These are phyloP conservation scores for Botrytis byssoidea DNA, from an alignment of 2,329 filamentous ascomycete species.

Conservation along the genomic window DNA sequence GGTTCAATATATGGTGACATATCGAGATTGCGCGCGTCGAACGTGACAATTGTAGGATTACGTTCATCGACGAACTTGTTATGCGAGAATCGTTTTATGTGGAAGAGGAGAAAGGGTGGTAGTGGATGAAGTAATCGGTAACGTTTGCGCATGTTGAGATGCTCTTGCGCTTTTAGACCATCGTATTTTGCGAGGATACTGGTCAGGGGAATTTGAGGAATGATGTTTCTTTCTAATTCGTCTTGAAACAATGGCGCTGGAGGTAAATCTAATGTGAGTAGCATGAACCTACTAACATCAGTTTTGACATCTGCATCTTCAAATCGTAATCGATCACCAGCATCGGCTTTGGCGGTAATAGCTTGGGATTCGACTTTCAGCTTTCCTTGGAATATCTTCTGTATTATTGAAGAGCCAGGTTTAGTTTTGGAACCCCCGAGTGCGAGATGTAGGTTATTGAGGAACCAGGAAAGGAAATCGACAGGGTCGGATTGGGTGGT, in stretches of 20 bases:
- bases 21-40: slow-evolving; percentile 81
- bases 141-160: slow-evolving; percentile 80
- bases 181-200: slow-evolving; percentile 91
- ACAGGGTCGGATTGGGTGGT: slow-evolving; percentile 92
- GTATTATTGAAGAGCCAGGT: slow-evolving; percentile 80
- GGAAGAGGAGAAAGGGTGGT: slow-evolving; percentile 86
- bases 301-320: slow-evolving; percentile 83
- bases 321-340: slow-evolving; percentile 83
- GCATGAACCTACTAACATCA: slow-evolving; percentile 76
- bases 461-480: slow-evolving; percentile 95
- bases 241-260: slow-evolving; percentile 94
- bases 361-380: slow-evolving; percentile 90
- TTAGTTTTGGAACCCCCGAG: slow-evolving; percentile 88
- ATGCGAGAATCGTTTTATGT: slow-evolving; percentile 93
- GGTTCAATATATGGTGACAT: slow-evolving; percentile 90
- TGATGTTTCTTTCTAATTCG: slow-evolving; percentile 91
- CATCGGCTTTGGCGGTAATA: slow-evolving; percentile 88
- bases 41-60: slow-evolving; percentile 97
- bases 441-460: slow-evolving; percentile 91
- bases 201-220: slow-evolving; percentile 83
- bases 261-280: slow-evolving; percentile 90
- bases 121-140: slow-evolving; percentile 89
- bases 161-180: slow-evolving; percentile 81
- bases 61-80: slow-evolving; percentile 97
- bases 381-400: slow-evolving; percentile 89